Evolutionary conservation across 441 rosid genomes (phyloP).

Genomic region (Raphanus hybrid): DNA sequence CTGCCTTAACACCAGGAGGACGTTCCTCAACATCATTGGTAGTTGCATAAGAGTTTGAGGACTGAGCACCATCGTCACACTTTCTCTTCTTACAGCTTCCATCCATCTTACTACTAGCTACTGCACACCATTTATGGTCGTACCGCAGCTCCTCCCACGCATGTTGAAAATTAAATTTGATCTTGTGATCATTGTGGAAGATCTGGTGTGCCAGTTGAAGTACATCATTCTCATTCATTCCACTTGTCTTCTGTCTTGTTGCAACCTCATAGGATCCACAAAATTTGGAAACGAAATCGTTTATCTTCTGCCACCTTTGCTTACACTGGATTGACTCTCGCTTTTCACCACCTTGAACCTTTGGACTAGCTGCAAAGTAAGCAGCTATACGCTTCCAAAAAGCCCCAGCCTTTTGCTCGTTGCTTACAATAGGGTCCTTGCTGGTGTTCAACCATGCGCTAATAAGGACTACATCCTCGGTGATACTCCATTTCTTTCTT

Average conservation of each 20-base stretch:
- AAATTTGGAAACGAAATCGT: neutral
- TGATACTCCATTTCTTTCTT: no score
- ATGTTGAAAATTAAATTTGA: neutral
- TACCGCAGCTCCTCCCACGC: neutral
- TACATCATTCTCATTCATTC: neutral
- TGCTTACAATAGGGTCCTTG: no score
- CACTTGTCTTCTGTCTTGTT: neutral
- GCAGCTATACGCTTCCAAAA: neutral
- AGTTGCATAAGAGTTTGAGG: neutral
- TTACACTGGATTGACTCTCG: neutral
- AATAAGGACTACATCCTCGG: no score
- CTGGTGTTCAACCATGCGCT: no score
- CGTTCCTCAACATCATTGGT: neutral
- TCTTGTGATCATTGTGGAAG: neutral
- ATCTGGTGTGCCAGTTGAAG: neutral
- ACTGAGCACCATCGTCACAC: neutral
- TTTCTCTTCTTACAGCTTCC: neutral
- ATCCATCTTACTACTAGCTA: neutral
- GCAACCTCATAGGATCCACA: neutral
- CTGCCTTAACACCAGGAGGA: neutral
- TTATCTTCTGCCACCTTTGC: conserved; percentile 1
- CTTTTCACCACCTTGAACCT: neutral
- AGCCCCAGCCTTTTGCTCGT: neutral
- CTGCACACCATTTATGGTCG: neutral
- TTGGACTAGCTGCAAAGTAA: conserved; percentile 3